A percentile compares a stretch with the other conserved stretches of the same genome.
phyloP scores from a whole-genome alignment of 2,329 filamentous ascomycete species.

The Penicillium sp. region DNA sequence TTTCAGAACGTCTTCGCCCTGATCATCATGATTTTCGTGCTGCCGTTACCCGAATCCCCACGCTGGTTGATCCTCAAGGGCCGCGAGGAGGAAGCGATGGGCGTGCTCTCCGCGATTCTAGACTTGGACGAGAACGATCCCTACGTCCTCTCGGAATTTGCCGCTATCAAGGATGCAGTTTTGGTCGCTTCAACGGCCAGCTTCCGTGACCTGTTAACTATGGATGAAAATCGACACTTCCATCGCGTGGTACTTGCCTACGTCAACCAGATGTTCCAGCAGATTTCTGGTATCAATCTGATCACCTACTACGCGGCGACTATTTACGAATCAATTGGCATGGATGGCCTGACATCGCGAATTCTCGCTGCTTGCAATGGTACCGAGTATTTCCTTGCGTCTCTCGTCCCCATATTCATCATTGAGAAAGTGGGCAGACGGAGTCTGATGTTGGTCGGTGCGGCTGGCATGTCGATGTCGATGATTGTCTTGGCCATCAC shows the following conservation, averaged over 20 bases:
- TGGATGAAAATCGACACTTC: slow-evolving; percentile 54
- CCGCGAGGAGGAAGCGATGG: slow-evolving; percentile 47
- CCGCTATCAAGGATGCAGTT: slow-evolving; percentile 50
- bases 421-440: slow-evolving; percentile 55
- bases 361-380: slow-evolving; percentile 54
- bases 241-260: slow-evolving; percentile 55
- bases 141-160: slow-evolving; percentile 45
- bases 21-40: slow-evolving; percentile 46
- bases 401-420: slow-evolving; percentile 49
- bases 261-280: slow-evolving; percentile 56
- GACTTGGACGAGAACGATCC: slow-evolving; percentile 46
- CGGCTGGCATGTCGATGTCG: slow-evolving; percentile 58
- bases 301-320: slow-evolving; percentile 47
- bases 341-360: slow-evolving; percentile 42
- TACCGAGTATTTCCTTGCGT: slow-evolving; percentile 53
- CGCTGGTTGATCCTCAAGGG: slow-evolving; percentile 56
- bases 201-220: slow-evolving; percentile 56
- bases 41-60: slow-evolving; percentile 54
- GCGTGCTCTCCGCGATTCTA: slow-evolving; percentile 45
- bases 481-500: slow-evolving; percentile 58
- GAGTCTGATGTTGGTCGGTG: slow-evolving; percentile 68
- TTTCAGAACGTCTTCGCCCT: slow-evolving; percentile 55
- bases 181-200: slow-evolving; percentile 48
- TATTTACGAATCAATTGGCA: slow-evolving; percentile 44
- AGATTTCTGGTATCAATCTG: slow-evolving; percentile 46